Conservation (phyloP, 345 rosid genomes). For the Cardamine resedifolia region DNA sequence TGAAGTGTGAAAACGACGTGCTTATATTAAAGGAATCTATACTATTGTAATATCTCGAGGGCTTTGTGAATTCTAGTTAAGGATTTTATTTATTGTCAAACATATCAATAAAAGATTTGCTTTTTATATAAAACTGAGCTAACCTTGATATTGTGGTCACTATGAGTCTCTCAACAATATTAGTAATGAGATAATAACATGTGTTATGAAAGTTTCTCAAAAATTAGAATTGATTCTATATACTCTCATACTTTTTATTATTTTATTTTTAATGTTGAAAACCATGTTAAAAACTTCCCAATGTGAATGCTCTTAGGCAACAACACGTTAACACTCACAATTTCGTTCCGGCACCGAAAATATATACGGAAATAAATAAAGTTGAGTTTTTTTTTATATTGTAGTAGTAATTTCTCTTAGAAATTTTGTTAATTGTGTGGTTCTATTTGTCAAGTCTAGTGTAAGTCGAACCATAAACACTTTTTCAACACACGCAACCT, state of each 20-base stretch:
- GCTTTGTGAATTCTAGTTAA: slow-evolving; percentile 15
- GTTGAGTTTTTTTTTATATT: neutral
- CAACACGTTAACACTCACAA: neutral
- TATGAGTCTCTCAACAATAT: no score
- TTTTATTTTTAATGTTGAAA: no score
- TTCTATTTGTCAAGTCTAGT: neutral
- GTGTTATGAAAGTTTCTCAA: no score
- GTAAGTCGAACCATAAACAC: neutral
- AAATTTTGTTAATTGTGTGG: neutral
- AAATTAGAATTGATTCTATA: no score
- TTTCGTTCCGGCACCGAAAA: neutral
- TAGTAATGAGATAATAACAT: no score
- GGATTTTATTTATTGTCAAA: slow-evolving; percentile 12
- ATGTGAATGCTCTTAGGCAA: no score
- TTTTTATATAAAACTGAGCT: neutral
- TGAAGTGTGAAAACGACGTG: slow-evolving; percentile 12
- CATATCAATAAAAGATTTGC: slow-evolving; percentile 4
- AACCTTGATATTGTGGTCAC: neutral
- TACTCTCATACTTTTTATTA: no score
- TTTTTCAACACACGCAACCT: neutral
- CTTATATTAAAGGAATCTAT: slow-evolving; percentile 5
- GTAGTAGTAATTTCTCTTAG: neutral
- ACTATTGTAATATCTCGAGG: neutral
- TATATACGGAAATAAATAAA: neutral
- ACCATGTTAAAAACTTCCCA: no score